Percentiles rank a stretch among this genome's conserved stretches.
Evolutionary conservation across 441 rosid species (phyloP).

Genomic region (Aleurites moluccanus): DNA sequence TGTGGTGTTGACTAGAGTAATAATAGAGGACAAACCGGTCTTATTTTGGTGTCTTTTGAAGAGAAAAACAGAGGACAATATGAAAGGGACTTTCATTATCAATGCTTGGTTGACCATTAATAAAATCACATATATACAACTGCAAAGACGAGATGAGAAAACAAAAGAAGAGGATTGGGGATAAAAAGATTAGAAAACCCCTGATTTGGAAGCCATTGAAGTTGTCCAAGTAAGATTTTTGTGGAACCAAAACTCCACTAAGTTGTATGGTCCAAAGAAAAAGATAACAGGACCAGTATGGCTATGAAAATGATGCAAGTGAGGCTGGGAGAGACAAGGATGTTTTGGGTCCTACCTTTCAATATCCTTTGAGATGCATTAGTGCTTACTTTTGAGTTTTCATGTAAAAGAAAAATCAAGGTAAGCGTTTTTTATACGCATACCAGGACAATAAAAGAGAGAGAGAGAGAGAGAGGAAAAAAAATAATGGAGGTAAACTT

Average conservation of each 20-base stretch:
- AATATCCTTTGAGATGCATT: conserved; percentile 24
- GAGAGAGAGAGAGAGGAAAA: too few species aligned
- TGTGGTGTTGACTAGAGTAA: not conserved
- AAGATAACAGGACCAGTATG: conserved; percentile 28
- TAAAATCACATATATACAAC: conserved; percentile 2
- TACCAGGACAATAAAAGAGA: not conserved
- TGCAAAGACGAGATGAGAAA: conserved; percentile 15
- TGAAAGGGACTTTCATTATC: conserved; percentile 19
- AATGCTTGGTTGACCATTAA: conserved; percentile 26
- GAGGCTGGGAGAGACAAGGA: conserved; percentile 9
- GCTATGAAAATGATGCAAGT: conserved; percentile 17
- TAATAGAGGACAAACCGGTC: conserved; percentile 13
- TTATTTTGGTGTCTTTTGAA: conserved; percentile 5
- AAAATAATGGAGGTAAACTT: conserved; percentile 17
- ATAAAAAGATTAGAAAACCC: conserved; percentile 16
- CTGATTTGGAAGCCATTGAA: conserved; percentile 23
- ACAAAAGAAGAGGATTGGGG: not conserved
- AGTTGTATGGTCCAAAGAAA: conserved; percentile 27
- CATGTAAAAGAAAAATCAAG: conserved; percentile 18
- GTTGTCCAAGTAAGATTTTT: conserved; percentile 15
- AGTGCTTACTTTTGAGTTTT: conserved; percentile 31
- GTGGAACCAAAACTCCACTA: conserved; percentile 33
- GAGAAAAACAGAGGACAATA: not conserved
- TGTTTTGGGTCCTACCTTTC: conserved; percentile 19
- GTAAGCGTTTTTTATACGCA: conserved; percentile 33